Base-by-base conservation (phyloP, 2,329 filamentous ascomycete species). In the Xylariales sp. region DNA sequence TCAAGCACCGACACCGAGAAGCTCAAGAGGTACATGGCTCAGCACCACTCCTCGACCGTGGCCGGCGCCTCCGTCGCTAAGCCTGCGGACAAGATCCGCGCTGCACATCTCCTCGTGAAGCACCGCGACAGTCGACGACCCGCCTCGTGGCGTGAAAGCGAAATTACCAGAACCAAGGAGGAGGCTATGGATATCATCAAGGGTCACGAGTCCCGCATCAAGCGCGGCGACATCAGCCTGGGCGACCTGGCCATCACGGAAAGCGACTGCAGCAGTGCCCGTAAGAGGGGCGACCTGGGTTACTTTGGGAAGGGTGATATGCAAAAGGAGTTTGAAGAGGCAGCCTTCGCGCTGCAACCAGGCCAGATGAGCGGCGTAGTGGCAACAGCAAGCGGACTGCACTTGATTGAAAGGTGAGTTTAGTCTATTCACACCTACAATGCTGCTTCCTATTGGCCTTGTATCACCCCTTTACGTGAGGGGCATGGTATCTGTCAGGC, bases 281-380 rank as follows among this genome's bases (percentile, higher is more conserved):
- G 89, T 53, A 98, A 97, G 76, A 80, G 83, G 49, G 93, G 93
- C 40, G 93, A 98, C 60, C 69, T 98, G 68, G 93, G 93, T 15
- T 95, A 90, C 65, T 98, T 98, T 62, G 90, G 88, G 40, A 82
- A 77, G 54, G 88, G 89, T 19, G 91, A 97, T 56, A 98, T 98
- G 93, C 93, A 98, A 62, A 91, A 90, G 70, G 91, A 96, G 66
- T 98, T 98, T 57, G 93, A 98, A 67, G 88, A 96, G 40, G 90
- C 90, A 5, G 85, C 93, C 2, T 98, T 98, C 66, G 83, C 77
- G n/a, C 72, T 98, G 39, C 77, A 90, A 62, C 83, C 84, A 3
- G 90, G 89, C 23, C 79, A 96, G 65, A 81, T 97, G 56, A 96
- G 90, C 65, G 73, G 76, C 32, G 74, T 96, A 25, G 85, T 97